phyloP scores from a whole-genome alignment of 1,139 yeast species.

The Candida freyschussii region DNA sequence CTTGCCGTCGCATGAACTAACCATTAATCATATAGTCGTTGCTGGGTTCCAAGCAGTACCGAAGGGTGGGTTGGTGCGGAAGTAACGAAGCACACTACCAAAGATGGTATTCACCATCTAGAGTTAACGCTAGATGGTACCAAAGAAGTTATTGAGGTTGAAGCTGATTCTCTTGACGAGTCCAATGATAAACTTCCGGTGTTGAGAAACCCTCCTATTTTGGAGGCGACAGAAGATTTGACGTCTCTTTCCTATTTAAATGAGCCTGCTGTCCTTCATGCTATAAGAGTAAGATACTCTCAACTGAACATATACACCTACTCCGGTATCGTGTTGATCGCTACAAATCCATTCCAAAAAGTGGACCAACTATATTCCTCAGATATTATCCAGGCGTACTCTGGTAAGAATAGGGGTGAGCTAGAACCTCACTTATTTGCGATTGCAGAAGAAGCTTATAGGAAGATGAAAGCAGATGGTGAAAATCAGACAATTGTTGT shows the following conservation, averaged over 20 bases:
- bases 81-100: slow-evolving; percentile 49
- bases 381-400: slow-evolving; percentile 89
- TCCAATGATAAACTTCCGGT: slow-evolving; percentile 60
- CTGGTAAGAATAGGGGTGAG: slow-evolving; percentile 90
- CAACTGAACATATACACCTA: slow-evolving; percentile 91
- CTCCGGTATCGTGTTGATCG: slow-evolving; percentile 94
- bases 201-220: slow-evolving; percentile 86
- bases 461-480: slow-evolving; percentile 83
- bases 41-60: slow-evolving; percentile 90
- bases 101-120: slow-evolving; percentile 50
- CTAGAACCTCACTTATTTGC: slow-evolving; percentile 96
- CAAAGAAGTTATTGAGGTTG: slow-evolving; percentile 47
- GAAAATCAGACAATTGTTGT: slow-evolving; percentile 94
- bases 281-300: slow-evolving; percentile 83
- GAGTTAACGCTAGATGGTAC: slow-evolving; percentile 62
- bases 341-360: slow-evolving; percentile 91
- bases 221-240: slow-evolving; percentile 92
- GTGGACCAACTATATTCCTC: slow-evolving; percentile 88
- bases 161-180: slow-evolving; percentile 41
- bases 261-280: slow-evolving; percentile 95
- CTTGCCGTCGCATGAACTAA: slow-evolving; percentile 12
- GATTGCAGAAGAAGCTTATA: slow-evolving; percentile 96
- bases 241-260: slow-evolving; percentile 88
- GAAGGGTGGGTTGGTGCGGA: slow-evolving; percentile 93
- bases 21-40: slow-evolving; percentile 41